These are phyloP conservation scores for Sarocladiaceae sp. DNA, from an alignment of 2,329 filamentous ascomycete genomes.

Conservation along the genomic window DNA sequence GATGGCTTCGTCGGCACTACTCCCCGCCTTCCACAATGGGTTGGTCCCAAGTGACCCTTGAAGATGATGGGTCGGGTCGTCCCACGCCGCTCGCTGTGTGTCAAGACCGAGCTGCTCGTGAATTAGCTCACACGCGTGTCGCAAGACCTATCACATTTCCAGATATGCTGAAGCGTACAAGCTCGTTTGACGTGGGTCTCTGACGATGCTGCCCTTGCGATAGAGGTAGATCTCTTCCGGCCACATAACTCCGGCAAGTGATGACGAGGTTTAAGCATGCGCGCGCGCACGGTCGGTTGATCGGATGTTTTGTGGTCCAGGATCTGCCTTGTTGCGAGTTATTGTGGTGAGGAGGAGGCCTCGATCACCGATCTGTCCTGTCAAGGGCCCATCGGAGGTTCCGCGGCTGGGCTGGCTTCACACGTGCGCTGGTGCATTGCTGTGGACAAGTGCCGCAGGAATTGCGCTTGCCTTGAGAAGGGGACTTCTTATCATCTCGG, in stretches of 20 bases:
- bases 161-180: too few relatives aligned
- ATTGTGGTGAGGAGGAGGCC: neutral
- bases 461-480: too few relatives aligned
- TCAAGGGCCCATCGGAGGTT: neutral
- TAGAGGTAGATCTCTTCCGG: neutral
- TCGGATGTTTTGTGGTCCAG: neutral
- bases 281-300: too few relatives aligned
- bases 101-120: neutral
- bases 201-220: too few relatives aligned
- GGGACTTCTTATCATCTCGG: too few relatives aligned
- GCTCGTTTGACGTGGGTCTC: too few relatives aligned
- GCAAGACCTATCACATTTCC: too few relatives aligned
- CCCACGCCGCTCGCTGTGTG: neutral
- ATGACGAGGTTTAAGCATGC: neutral
- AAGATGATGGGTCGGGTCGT: constrained; percentile 2
- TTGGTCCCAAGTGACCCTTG: neutral
- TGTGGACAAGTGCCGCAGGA: neutral
- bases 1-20: constrained; percentile 6
- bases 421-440: neutral
- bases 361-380: neutral
- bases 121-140: neutral
- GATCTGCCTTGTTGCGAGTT: neutral
- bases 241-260: neutral
- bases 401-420: neutral
- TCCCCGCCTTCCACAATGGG: constrained; percentile 8